These are phyloP conservation scores for Tetrapisispora taiwanensis DNA, from an alignment of 805 yeast species.

Conservation along the genomic window DNA sequence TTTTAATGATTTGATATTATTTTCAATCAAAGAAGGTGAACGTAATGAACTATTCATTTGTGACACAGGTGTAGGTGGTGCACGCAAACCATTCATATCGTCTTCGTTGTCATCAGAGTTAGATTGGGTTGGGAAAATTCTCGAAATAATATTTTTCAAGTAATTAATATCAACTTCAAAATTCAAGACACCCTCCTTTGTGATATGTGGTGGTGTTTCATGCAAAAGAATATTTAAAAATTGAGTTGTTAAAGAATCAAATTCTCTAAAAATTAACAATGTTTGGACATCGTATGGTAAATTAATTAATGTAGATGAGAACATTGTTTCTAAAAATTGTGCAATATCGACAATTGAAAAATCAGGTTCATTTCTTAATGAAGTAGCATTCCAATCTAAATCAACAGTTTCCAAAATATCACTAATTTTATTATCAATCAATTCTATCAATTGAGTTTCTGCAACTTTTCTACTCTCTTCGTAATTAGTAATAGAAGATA, in stretches of 20 bases:
- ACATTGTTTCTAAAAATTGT: slow-evolving; percentile 72
- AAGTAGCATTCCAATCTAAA: slow-evolving; percentile 66
- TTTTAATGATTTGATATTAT: slow-evolving; percentile 42
- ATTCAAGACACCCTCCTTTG: slow-evolving; percentile 53
- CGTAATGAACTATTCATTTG: slow-evolving; percentile 7
- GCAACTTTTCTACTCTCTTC: slow-evolving; percentile 55
- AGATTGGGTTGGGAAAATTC: slow-evolving; percentile 24
- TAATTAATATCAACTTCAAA: slow-evolving; percentile 74
- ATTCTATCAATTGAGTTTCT: slow-evolving; percentile 68
- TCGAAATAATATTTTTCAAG: slow-evolving; percentile 44
- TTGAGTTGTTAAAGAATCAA: slow-evolving; percentile 70
- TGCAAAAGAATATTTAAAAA: slow-evolving; percentile 51
- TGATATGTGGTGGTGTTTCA: slow-evolving; percentile 41
- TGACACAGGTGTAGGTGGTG: slow-evolving; percentile 13
- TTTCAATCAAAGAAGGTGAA: slow-evolving; percentile 21
- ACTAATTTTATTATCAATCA: slow-evolving; percentile 71
- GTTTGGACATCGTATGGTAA: slow-evolving; percentile 72
- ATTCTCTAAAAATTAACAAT: slow-evolving; percentile 72
- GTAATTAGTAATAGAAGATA: slow-evolving; percentile 47
- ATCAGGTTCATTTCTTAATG: slow-evolving; percentile 51
- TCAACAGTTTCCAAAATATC: slow-evolving; percentile 78
- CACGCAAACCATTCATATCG: slow-evolving; percentile 14
- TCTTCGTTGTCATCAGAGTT: slow-evolving; percentile 11
- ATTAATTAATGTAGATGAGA: slow-evolving; percentile 72
- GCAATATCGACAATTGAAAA: slow-evolving; percentile 75